Evolutionary conservation across 371 early-diverging fungal genomes (phyloP).

Genomic region (Smittium mucronatum): DNA sequence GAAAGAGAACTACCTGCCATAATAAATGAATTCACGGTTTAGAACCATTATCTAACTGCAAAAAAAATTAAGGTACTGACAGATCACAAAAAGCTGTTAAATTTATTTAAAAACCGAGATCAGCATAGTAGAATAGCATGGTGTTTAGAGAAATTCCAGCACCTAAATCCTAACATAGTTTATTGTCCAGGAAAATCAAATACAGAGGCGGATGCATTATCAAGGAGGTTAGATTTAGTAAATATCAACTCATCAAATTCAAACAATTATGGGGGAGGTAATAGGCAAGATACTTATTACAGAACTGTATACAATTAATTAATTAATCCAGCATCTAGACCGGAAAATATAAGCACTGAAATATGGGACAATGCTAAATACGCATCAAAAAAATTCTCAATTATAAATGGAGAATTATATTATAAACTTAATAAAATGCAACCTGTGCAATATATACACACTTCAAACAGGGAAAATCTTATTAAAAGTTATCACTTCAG

Average conservation of each 20-base stretch:
- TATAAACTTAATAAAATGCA: no score
- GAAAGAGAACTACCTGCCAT: slow-evolving; percentile 6
- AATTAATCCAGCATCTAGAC: not conserved
- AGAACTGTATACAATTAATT: not conserved
- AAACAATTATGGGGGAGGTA: not conserved
- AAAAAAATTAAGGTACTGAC: not conserved
- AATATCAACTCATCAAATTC: slow-evolving; percentile 14
- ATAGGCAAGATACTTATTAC: not conserved
- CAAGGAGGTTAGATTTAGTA: slow-evolving; percentile 10
- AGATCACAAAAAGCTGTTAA: slow-evolving; percentile 4
- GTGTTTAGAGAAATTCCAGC: slow-evolving; percentile 3
- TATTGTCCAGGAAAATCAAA: not conserved
- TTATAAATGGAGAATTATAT: no score
- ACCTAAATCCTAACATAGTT: not conserved
- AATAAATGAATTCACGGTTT: not conserved
- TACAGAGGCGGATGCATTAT: slow-evolving; percentile 11
- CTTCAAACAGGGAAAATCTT: slow-evolving; percentile 2
- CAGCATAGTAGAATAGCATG: slow-evolving; percentile 4
- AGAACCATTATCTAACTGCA: slow-evolving; percentile 11
- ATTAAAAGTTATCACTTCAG: slow-evolving; percentile 15
- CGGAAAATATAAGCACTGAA: not conserved
- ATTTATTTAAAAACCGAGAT: slow-evolving; percentile 2
- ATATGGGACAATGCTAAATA: slow-evolving; percentile 7
- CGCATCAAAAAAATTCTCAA: no score
- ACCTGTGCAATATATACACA: no score